A percentile compares a stretch with the other conserved stretches of the same genome.
Evolutionary conservation across 108 stramenopile genomes (phyloP).

Genomic region (Nitzschia sp.): DNA sequence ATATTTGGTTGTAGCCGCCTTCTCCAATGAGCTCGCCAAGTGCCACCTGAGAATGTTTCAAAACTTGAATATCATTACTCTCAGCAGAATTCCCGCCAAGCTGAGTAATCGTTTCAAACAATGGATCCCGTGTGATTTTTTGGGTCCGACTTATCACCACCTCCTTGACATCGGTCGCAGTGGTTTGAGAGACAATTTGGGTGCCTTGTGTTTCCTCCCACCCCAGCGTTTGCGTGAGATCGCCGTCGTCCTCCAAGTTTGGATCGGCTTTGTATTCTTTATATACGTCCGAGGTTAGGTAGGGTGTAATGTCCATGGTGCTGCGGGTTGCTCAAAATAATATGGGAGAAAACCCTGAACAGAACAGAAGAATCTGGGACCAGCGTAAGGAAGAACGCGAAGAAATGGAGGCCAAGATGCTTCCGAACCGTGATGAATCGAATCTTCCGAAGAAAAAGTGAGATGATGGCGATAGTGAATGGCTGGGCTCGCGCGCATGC

Average conservation of each 20-base stretch:
- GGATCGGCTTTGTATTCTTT: neutral
- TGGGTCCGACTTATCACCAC: neutral
- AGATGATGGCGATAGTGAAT: no score
- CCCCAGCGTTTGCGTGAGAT: neutral
- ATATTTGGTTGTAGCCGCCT: constrained; percentile 49
- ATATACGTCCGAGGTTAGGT: neutral
- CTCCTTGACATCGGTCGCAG: neutral
- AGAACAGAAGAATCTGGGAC: no score
- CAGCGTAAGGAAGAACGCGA: no score
- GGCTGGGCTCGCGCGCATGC: no score
- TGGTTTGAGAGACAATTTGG: neutral
- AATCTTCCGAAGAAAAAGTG: no score
- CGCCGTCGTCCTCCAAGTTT: neutral
- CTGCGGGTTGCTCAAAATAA: no score
- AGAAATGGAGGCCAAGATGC: no score
- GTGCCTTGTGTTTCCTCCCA: neutral
- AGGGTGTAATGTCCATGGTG: neutral
- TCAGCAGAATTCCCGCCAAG: neutral
- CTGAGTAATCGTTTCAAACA: neutral
- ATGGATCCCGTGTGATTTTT: neutral
- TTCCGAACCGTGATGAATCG: no score
- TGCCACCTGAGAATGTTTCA: constrained; percentile 18
- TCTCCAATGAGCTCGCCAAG: constrained; percentile 39
- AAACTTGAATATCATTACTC: neutral
- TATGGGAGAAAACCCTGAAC: no score